phyloP scores from a whole-genome alignment of 148 eudicot genomes.

The Oxyria digyna region DNA sequence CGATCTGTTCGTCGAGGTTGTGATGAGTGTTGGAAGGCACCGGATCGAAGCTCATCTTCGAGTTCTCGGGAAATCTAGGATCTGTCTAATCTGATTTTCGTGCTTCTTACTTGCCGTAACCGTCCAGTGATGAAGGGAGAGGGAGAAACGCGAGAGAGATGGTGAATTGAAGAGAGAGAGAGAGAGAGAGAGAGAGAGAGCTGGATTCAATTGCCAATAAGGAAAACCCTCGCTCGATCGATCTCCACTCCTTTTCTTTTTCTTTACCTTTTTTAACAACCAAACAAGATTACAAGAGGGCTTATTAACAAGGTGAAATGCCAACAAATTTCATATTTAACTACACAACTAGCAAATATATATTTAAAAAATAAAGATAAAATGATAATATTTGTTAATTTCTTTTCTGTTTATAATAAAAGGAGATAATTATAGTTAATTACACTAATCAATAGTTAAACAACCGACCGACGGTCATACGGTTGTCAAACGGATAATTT shows the following conservation, averaged over 20 bases:
- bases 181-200: no score
- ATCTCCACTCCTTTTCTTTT: slow-evolving; percentile 6
- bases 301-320: no score
- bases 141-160: slow-evolving; percentile 3
- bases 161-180: slow-evolving; percentile 11
- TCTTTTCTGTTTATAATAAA: no score
- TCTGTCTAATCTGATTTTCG: background rate
- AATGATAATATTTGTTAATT: no score
- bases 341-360: no score
- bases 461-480: no score
- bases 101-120: slow-evolving; percentile 9
- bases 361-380: no score
- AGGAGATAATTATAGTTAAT: no score
- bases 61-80: slow-evolving; percentile 8
- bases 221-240: slow-evolving; percentile 21
- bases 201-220: slow-evolving; percentile 10
- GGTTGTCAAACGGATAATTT: no score
- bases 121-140: slow-evolving; percentile 9
- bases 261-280: background rate
- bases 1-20: slow-evolving; percentile 72
- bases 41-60: slow-evolving; percentile 70
- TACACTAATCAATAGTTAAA: no score
- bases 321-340: no score
- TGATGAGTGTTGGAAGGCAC: slow-evolving; percentile 43
- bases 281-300: no score